Conservation (phyloP, 164 flowering plant species). For the Warburgia ugandensis region DNA sequence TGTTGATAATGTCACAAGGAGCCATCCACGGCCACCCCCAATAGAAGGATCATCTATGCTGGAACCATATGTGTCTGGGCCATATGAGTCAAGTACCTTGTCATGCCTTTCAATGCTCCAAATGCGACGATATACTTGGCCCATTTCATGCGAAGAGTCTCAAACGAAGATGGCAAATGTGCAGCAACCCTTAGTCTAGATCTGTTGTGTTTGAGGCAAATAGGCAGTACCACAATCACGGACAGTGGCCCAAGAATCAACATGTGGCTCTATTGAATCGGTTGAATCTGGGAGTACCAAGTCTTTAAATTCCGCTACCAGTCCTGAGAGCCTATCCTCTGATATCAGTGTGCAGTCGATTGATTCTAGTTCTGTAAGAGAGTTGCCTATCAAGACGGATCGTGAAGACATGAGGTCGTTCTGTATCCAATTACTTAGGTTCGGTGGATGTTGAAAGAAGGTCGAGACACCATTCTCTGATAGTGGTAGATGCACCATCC, state of each 20-base stretch:
- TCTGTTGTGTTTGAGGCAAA: too few species aligned
- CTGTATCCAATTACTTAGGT: slow-evolving; percentile 1
- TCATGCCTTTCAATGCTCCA: too few species aligned
- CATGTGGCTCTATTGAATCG: slow-evolving; percentile 7
- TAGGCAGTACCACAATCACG: slow-evolving; percentile 8
- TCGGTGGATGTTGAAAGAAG: slow-evolving; percentile 7
- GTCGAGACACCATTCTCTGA: slow-evolving; percentile 8
- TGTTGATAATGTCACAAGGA: too few species aligned
- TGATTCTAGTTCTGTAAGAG: slow-evolving; percentile 5
- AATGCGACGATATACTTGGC: too few species aligned
- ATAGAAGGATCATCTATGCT: too few species aligned
- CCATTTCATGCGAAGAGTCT: too few species aligned
- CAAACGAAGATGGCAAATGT: too few species aligned
- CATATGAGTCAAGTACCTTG: too few species aligned
- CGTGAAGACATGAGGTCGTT: slow-evolving; percentile 4
- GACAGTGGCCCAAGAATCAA: slow-evolving; percentile 13
- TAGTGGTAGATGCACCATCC: slow-evolving; percentile 10
- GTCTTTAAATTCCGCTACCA: slow-evolving; percentile 2
- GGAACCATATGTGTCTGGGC: too few species aligned
- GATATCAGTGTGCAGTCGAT: slow-evolving; percentile 8
- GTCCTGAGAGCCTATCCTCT: slow-evolving; percentile 3
- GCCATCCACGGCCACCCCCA: too few species aligned
- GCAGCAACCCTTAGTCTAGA: too few species aligned
- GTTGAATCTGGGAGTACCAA: slow-evolving; percentile 13
- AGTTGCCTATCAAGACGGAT: background rate